Conservation (phyloP, 495 filamentous ascomycete genomes). For the Staphylotrichum tortipilum region DNA sequence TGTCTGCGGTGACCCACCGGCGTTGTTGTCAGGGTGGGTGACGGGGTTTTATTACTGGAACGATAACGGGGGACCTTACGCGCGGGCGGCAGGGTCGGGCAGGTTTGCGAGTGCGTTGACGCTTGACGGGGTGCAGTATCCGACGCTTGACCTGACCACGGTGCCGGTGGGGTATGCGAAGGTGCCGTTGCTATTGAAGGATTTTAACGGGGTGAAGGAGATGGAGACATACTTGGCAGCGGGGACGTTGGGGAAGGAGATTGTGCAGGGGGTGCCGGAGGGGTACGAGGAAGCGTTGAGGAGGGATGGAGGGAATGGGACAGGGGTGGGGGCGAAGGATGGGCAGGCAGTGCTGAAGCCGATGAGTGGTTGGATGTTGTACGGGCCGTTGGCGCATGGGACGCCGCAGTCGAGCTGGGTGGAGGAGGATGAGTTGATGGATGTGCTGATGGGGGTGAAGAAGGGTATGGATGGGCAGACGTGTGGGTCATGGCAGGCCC, state of each 20-base stretch:
- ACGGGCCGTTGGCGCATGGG: slow-evolving; percentile 16
- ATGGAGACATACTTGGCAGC: slow-evolving; percentile 21
- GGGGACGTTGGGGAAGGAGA: slow-evolving; percentile 22
- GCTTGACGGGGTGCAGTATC: slow-evolving; percentile 20
- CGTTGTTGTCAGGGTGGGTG: slow-evolving; percentile 37
- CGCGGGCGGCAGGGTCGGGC: background rate
- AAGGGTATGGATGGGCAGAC: slow-evolving; percentile 1
- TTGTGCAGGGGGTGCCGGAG: slow-evolving; percentile 14
- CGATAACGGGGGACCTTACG: slow-evolving; percentile 23
- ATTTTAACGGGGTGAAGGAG: slow-evolving; percentile 11
- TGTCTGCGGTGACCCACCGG: slow-evolving; percentile 20
- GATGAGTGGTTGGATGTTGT: slow-evolving; percentile 23
- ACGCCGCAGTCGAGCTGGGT: background rate
- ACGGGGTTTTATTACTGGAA: slow-evolving; percentile 43
- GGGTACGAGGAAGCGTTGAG: slow-evolving; percentile 17
- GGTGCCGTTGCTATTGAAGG: slow-evolving; percentile 22
- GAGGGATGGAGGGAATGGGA: slow-evolving; percentile 10
- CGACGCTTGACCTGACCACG: slow-evolving; percentile 13
- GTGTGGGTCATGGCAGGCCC: background rate
- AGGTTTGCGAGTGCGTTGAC: background rate
- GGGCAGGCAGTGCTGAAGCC: slow-evolving; percentile 17
- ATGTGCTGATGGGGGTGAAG: background rate
- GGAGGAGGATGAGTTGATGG: slow-evolving; percentile 8
- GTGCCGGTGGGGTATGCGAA: slow-evolving; percentile 22
- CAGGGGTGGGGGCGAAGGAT: slow-evolving; percentile 1